These are phyloP conservation scores for Neofusicoccum laricinum DNA, from an alignment of 2,329 filamentous ascomycete species.

Conservation along the genomic window DNA sequence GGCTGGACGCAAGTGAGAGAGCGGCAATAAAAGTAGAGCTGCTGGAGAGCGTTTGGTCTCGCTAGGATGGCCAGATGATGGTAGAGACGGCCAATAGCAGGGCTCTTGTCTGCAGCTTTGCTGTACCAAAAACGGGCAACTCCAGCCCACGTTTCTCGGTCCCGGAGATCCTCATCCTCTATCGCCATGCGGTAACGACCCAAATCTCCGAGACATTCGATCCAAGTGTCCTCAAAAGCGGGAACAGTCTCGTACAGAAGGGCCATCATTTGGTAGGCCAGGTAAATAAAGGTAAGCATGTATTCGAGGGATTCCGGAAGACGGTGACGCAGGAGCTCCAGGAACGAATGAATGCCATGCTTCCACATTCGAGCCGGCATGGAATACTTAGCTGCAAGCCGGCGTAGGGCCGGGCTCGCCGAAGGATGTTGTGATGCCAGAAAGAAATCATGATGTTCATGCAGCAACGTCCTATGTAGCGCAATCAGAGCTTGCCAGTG, in stretches of 20 bases:
- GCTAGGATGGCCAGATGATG: conserved; percentile 84
- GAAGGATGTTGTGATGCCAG: conserved; percentile 83
- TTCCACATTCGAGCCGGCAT: conserved; percentile 97
- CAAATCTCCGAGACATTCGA: conserved; percentile 86
- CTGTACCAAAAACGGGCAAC: conserved; percentile 83
- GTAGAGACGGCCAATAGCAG: conserved; percentile 74
- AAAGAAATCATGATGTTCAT: conserved; percentile 67
- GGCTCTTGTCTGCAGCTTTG: conserved; percentile 73
- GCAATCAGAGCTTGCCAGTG: conserved; percentile 85
- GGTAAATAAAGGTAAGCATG: conserved; percentile 87
- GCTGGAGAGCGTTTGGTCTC: conserved; percentile 65
- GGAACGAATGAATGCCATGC: conserved; percentile 82
- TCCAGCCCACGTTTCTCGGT: conserved; percentile 76
- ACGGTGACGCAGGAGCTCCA: conserved; percentile 65
- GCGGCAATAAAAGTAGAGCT: conserved; percentile 71
- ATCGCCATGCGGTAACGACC: conserved; percentile 88
- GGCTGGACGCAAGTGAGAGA: conserved; percentile 66
- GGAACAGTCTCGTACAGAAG: conserved; percentile 82
- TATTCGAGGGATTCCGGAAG: conserved; percentile 77
- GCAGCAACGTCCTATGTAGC: conserved; percentile 73
- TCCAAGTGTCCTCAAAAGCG: conserved; percentile 83
- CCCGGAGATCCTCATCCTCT: conserved; percentile 73
- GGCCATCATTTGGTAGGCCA: conserved; percentile 87
- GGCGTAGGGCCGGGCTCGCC: conserved; percentile 63
- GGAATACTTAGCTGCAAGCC: conserved; percentile 74